Evolutionary conservation across 352 stramenopile species (phyloP), one percentile per base, ranked within the genome.

Genomic region (Pythium graminicola): DNA sequence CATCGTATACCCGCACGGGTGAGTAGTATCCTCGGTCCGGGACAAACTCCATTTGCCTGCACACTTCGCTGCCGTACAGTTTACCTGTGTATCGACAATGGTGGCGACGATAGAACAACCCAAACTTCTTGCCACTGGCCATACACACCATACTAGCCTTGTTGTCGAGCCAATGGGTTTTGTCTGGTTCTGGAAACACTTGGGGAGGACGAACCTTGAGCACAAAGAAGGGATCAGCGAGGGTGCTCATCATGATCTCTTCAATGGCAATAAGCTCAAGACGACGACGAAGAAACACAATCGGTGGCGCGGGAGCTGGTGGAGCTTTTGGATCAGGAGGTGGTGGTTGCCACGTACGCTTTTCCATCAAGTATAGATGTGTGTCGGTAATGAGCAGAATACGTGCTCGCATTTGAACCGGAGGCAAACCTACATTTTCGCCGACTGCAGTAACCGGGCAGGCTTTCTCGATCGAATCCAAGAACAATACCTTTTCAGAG

Each of bases 31-130:
- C 84, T 4, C 84, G 63, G 52, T 92, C 81, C 3, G 84, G 84
- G 14, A 94, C 80, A n/a, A 73, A 71, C 47, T 85, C 76, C 16
- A 93, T 51, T 29, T 88, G 73, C 40, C 82, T 88, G 60, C 74
- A 89, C 23, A 90, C 70, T 29, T 95, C 84, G 41, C 79, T 84
- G 59, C 78, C 85, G 62, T 93, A 95, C 23, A 95, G 85, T 50
- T 87, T 90, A 13, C 85, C 85, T 26, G 76, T 88, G 56, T 89
- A 87, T 0, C 86, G 76, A 36, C 86, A 96, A 50, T 96, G 86
- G 53, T 96, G 86, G 11, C 86, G 79, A 3, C 85, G 79, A 46
- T 86, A 88, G 28, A 95, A 95, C 13, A 96, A 55, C 3, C 77
- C 77, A 62, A 96, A 96, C 50, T 94, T 93, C 51, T 84, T 86